A percentile compares a stretch with the other conserved stretches of the same genome.
These are phyloP conservation scores for Zymoseptoria passerinii DNA, from an alignment of 2,329 filamentous ascomycete species.

Conservation along the genomic window DNA sequence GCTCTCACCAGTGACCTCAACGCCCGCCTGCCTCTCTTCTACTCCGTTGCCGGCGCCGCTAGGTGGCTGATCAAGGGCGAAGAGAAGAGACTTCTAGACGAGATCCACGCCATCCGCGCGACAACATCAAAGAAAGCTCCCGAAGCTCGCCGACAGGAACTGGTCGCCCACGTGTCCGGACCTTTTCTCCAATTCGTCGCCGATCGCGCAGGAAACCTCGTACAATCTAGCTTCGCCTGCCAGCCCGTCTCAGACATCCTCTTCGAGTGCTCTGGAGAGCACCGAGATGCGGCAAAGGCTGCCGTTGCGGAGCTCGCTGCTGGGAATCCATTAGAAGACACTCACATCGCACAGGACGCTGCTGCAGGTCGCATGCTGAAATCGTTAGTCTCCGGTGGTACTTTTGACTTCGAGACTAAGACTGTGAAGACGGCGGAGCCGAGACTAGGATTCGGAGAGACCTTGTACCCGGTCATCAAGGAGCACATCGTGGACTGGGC, in stretches of 20 bases:
- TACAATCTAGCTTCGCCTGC: slow-evolving; percentile 71
- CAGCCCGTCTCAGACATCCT: slow-evolving; percentile 80
- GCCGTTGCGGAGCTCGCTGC: slow-evolving; percentile 49
- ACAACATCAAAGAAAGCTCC: slow-evolving; percentile 90
- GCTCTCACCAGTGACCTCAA: slow-evolving; percentile 62
- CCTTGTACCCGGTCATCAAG: slow-evolving; percentile 75
- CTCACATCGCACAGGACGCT: slow-evolving; percentile 54
- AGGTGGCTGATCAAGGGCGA: slow-evolving; percentile 60
- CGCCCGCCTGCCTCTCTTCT: slow-evolving; percentile 61
- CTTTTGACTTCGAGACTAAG: slow-evolving; percentile 68
- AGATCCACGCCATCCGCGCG: slow-evolving; percentile 70
- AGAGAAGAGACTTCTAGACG: slow-evolving; percentile 57
- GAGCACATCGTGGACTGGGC: slow-evolving; percentile 73
- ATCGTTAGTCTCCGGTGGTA: slow-evolving; percentile 79
- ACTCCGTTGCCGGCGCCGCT: slow-evolving; percentile 61
- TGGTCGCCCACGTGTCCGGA: slow-evolving; percentile 65
- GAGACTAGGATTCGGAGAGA: slow-evolving; percentile 67
- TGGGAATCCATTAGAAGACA: slow-evolving; percentile 35
- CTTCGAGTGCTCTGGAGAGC: slow-evolving; percentile 66
- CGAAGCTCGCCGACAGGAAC: slow-evolving; percentile 63
- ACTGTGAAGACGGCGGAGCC: slow-evolving; percentile 63
- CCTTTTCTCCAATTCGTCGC: slow-evolving; percentile 67
- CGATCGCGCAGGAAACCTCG: slow-evolving; percentile 58
- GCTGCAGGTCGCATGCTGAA: slow-evolving; percentile 79
- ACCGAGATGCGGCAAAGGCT: slow-evolving; percentile 51